phyloP scores from a whole-genome alignment of 768 basidiomycete genomes.

The Coprinopsis strossmayeri region DNA sequence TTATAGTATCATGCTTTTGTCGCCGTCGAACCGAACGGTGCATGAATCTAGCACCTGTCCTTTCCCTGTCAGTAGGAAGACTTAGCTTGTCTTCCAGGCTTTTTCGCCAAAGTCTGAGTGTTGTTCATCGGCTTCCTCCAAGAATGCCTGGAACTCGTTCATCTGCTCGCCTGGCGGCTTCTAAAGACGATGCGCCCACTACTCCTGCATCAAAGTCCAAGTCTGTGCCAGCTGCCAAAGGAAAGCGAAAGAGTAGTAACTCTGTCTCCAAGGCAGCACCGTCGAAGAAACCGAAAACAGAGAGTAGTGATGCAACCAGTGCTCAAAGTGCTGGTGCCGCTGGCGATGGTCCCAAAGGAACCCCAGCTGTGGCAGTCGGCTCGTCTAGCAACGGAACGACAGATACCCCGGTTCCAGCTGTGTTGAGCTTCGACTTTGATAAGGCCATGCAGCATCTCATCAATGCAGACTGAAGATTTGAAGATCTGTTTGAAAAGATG shows the following conservation, averaged over 20 bases:
- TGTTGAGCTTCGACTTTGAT: conserved; percentile 70
- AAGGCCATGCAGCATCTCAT: conserved; percentile 71
- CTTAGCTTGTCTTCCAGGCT: too few relatives aligned
- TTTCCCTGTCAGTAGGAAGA: too few relatives aligned
- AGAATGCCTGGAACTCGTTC: conserved; percentile 30
- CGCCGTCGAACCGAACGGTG: background rate
- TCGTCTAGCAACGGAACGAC: conserved; percentile 11
- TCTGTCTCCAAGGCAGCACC: conserved; percentile 4
- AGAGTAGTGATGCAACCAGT: conserved; percentile 10
- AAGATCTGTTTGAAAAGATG: conserved; percentile 55
- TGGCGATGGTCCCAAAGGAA: background rate
- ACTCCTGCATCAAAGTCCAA: too few relatives aligned
- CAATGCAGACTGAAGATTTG: conserved; percentile 61
- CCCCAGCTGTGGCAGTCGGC: background rate
- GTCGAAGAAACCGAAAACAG: conserved; percentile 15
- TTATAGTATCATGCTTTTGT: too few relatives aligned
- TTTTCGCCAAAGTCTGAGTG: background rate
- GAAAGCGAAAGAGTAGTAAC: conserved; percentile 16
- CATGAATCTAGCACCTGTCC: too few relatives aligned
- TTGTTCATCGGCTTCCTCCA: background rate
- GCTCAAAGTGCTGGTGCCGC: conserved; percentile 5
- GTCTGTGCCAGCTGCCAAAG: conserved; percentile 10
- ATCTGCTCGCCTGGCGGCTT: conserved; percentile 20
- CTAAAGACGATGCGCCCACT: too few relatives aligned
- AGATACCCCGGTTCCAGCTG: conserved; percentile 52